Evolutionary conservation across 495 filamentous ascomycete species (phyloP).

Genomic region (Tuber indicum): DNA sequence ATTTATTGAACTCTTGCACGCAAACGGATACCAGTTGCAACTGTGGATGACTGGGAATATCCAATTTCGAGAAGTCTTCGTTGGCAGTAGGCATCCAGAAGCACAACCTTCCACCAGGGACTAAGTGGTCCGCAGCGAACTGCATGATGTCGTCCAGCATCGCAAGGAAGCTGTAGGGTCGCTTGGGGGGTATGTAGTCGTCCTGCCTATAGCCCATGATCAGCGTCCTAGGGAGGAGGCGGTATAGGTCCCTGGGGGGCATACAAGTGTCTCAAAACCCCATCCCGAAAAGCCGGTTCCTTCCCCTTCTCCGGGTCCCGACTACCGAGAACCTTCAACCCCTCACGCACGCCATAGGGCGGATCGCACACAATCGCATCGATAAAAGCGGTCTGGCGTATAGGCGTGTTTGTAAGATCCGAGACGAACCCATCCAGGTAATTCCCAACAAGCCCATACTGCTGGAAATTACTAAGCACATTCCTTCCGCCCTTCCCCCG

Average conservation of each 20-base stretch:
- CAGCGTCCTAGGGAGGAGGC: not conserved
- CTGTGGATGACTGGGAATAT: constrained; percentile 68
- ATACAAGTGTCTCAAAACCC: constrained; percentile 63
- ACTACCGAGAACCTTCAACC: constrained; percentile 74
- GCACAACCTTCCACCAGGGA: constrained; percentile 71
- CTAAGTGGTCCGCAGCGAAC: constrained; percentile 70
- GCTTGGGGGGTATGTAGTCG: constrained; percentile 81
- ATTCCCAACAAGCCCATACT: constrained; percentile 62
- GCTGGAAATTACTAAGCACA: constrained; percentile 68
- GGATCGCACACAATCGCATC: constrained; percentile 96
- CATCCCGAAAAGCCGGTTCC: constrained; percentile 61
- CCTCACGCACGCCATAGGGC: constrained; percentile 94
- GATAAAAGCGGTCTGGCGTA: constrained; percentile 58
- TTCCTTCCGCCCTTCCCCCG: constrained; percentile 59
- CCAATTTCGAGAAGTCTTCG: constrained; percentile 64
- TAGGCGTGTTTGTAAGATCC: constrained; percentile 82
- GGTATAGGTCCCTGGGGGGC: constrained; percentile 16
- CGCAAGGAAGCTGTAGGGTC: constrained; percentile 80
- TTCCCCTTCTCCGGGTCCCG: constrained; percentile 58
- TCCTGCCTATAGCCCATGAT: constrained; percentile 49
- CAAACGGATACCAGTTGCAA: constrained; percentile 72
- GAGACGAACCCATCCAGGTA: constrained; percentile 73
- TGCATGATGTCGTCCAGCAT: constrained; percentile 83
- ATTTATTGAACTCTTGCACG: constrained; percentile 81
- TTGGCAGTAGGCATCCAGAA: constrained; percentile 98